These are phyloP conservation scores for Xylariomycetidae sp. DNA, from an alignment of 2,329 filamentous ascomycete genomes.

Conservation along the genomic window DNA sequence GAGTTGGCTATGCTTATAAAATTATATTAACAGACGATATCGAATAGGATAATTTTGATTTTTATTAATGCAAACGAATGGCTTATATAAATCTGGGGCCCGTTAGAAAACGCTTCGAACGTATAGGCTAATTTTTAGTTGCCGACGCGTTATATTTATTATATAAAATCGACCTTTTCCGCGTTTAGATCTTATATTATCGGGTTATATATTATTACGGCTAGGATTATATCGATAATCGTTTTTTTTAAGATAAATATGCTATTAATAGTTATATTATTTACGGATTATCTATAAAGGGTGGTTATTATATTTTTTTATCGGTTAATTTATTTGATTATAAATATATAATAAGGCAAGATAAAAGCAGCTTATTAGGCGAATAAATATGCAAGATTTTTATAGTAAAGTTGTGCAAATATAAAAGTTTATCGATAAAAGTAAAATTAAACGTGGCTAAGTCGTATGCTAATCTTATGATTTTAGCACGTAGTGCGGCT, in stretches of 20 bases:
- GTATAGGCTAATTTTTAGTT: constrained; percentile 24
- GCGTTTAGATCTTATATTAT: constrained; percentile 34
- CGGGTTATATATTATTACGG: constrained; percentile 31
- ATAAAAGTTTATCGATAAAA: constrained; percentile 25
- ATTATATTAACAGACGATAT: constrained; percentile 9
- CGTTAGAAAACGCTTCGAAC: constrained; percentile 22
- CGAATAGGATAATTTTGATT: constrained; percentile 14
- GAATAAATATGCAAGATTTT: constrained; percentile 33
- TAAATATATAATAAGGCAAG: too few species aligned
- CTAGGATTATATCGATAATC: constrained; percentile 29
- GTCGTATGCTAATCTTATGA: constrained; percentile 16
- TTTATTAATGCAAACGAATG: constrained; percentile 12
- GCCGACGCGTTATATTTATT: constrained; percentile 27
- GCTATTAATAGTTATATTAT: constrained; percentile 29
- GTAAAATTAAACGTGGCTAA: constrained; percentile 22
- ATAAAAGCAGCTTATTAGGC: constrained; percentile 16
- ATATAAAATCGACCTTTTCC: constrained; percentile 30
- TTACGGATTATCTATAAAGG: constrained; percentile 24
- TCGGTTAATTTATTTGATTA: too few species aligned
- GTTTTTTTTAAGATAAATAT: constrained; percentile 32
- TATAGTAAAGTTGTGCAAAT: constrained; percentile 33
- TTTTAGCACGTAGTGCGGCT: constrained; percentile 28
- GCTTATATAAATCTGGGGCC: constrained; percentile 15
- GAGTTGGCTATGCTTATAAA: constrained; percentile 8
- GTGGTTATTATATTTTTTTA: constrained; percentile 21